Percentiles rank a stretch among this genome's conserved stretches.
phyloP scores from a whole-genome alignment of 306 rosid genomes.

The cucumber (Cucumis sativus) region DNA sequence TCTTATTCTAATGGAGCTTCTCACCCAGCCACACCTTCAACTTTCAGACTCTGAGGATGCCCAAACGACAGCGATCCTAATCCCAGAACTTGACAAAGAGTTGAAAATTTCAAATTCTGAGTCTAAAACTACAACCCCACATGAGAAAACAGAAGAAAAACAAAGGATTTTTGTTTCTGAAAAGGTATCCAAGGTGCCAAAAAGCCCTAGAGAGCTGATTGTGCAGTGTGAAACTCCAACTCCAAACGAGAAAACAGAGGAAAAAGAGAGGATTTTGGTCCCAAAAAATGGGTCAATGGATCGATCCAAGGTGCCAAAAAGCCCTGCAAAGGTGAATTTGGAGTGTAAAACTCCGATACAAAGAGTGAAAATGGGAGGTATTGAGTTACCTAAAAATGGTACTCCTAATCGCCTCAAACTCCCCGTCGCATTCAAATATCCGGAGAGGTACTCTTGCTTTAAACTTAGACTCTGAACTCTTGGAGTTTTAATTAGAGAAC shows the following conservation, averaged over 20 bases:
- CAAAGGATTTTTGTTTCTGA: not conserved
- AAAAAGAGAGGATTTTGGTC: conserved; percentile 22
- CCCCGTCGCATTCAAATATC: conserved; percentile 73
- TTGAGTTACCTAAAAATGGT: conserved; percentile 39
- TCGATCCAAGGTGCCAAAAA: conserved; percentile 50
- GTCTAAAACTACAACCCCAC: not conserved
- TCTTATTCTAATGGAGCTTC: conserved; percentile 27
- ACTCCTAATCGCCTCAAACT: conserved; percentile 67
- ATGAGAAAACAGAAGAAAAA: not conserved
- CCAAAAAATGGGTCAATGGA: conserved; percentile 45
- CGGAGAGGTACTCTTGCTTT: conserved; percentile 48
- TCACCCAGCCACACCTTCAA: conserved; percentile 9
- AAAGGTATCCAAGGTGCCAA: not conserved
- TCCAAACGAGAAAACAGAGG: conserved; percentile 12
- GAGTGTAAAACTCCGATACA: conserved; percentile 35
- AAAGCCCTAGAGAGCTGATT: not conserved
- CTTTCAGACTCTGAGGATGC: not conserved
- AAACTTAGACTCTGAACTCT: not conserved
- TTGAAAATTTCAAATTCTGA: not conserved
- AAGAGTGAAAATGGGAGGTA: not conserved
- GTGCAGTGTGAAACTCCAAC: conserved; percentile 34
- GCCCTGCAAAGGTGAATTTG: not conserved
- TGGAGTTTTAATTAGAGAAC: not conserved
- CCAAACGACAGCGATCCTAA: not conserved
- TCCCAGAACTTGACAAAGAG: not conserved